These are phyloP conservation scores for Salix exigua DNA, from an alignment of 345 rosid species.

Conservation along the genomic window DNA sequence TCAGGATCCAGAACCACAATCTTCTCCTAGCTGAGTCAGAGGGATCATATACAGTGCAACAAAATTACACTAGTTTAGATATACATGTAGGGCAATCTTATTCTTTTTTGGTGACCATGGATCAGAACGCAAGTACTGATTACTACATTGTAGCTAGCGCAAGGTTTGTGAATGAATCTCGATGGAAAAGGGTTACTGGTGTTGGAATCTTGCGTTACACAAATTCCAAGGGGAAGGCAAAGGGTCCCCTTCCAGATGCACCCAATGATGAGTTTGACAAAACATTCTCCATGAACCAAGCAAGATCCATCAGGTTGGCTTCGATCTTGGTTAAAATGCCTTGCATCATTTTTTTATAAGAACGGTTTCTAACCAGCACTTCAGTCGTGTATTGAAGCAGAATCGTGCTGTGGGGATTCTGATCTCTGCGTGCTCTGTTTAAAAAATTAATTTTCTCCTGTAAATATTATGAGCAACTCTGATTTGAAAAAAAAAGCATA, in stretches of 20 bases:
- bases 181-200: slow-evolving; percentile 91
- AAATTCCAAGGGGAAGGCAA: slow-evolving; percentile 92
- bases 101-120: slow-evolving; percentile 88
- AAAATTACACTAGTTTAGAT: slow-evolving; percentile 95
- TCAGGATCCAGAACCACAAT: slow-evolving; percentile 94
- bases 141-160: slow-evolving; percentile 99
- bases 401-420: background rate
- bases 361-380: background rate
- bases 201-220: slow-evolving; percentile 86
- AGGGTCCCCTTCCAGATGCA: slow-evolving; percentile 77
- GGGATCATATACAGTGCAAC: slow-evolving; percentile 97
- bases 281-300: slow-evolving; percentile 98
- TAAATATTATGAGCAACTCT: background rate
- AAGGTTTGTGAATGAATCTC: slow-evolving; percentile 77
- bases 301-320: slow-evolving; percentile 91
- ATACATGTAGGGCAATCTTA: slow-evolving; percentile 93
- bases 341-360: background rate
- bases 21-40: slow-evolving; percentile 82
- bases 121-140: slow-evolving; percentile 93
- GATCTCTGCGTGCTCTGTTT: background rate
- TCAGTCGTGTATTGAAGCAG: background rate
- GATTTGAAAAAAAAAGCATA: background rate
- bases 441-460: background rate
- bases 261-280: slow-evolving; percentile 84
- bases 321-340: slow-evolving; percentile 4